Percentiles rank a stretch among this genome's conserved stretches.
These are phyloP conservation scores for Amanita phalloides DNA, from an alignment of 768 basidiomycete species.

Conservation along the genomic window DNA sequence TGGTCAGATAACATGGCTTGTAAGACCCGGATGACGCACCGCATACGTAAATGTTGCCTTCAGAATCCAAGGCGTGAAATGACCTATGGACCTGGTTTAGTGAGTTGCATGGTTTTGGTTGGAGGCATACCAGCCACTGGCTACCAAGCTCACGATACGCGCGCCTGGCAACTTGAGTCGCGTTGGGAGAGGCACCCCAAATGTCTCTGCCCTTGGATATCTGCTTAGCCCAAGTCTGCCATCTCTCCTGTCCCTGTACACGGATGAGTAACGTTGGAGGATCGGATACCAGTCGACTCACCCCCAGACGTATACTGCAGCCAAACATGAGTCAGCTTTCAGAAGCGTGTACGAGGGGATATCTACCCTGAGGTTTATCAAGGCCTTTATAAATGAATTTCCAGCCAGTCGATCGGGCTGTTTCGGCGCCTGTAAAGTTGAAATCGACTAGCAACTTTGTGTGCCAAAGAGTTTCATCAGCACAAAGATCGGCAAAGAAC, in stretches of 20 bases:
- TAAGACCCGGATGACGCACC: slow-evolving; percentile 31
- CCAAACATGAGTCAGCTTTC: neutral
- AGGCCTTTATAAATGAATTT: slow-evolving; percentile 71
- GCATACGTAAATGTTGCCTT: slow-evolving; percentile 72
- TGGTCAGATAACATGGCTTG: slow-evolving; percentile 3
- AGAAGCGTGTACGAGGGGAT: neutral
- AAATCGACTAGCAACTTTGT: slow-evolving; percentile 57
- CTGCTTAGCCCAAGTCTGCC: slow-evolving; percentile 51
- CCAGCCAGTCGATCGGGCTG: slow-evolving; percentile 71
- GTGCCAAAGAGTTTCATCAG: slow-evolving; percentile 77
- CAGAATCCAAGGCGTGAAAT: slow-evolving; percentile 76
- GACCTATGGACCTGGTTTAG: slow-evolving; percentile 38
- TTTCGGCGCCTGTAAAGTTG: slow-evolving; percentile 64
- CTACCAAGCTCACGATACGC: slow-evolving; percentile 61
- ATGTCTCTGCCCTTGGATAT: slow-evolving; percentile 20
- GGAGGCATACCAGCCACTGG: slow-evolving; percentile 67
- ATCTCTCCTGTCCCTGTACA: slow-evolving; percentile 43
- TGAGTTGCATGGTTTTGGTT: neutral
- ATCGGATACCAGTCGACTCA: slow-evolving; percentile 14
- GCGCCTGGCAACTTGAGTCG: slow-evolving; percentile 48
- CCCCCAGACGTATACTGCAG: slow-evolving; percentile 43
- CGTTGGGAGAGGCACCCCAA: slow-evolving; percentile 51
- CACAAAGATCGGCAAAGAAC: slow-evolving; percentile 48
- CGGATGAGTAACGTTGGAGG: slow-evolving; percentile 1
- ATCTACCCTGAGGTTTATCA: slow-evolving; percentile 53